Evolutionary conservation across 169 alveolate species (phyloP).

Genomic region (Cryptosporidium parvum): DNA sequence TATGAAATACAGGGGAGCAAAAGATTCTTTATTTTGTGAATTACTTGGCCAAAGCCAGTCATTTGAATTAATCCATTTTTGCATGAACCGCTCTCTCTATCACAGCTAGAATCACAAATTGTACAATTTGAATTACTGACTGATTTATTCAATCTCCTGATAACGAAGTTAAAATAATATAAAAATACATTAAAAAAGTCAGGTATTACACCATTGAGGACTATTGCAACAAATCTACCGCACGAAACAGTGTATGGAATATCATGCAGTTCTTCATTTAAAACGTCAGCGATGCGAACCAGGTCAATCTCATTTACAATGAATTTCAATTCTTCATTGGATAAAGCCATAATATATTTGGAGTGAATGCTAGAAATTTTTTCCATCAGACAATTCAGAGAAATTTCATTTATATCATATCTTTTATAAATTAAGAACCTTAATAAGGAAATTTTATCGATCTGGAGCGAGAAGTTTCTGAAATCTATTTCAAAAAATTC

Average conservation of each 20-base stretch:
- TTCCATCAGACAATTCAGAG: constrained; percentile 1
- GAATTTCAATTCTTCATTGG: constrained; percentile 8
- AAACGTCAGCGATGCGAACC: background rate
- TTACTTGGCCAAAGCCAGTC: constrained; percentile 10
- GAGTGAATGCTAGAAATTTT: background rate
- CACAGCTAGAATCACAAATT: too few species aligned
- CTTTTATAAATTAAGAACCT: background rate
- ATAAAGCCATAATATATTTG: background rate
- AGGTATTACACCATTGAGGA: background rate
- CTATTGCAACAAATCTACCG: constrained; percentile 24
- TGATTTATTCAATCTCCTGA: background rate
- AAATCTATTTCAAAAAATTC: background rate
- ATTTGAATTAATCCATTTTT: background rate
- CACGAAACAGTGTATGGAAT: background rate
- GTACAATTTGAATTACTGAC: background rate
- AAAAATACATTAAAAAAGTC: constrained; percentile 16
- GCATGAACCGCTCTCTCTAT: background rate
- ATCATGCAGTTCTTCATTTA: background rate
- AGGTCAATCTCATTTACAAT: constrained; percentile 26
- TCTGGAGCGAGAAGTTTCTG: background rate
- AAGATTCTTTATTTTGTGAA: background rate
- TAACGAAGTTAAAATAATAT: background rate
- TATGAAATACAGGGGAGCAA: background rate
- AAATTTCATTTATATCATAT: background rate
- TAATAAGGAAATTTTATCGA: background rate